Evolutionary conservation across 495 filamentous ascomycete species (phyloP).

Genomic region (Clavariopsis aquatica): DNA sequence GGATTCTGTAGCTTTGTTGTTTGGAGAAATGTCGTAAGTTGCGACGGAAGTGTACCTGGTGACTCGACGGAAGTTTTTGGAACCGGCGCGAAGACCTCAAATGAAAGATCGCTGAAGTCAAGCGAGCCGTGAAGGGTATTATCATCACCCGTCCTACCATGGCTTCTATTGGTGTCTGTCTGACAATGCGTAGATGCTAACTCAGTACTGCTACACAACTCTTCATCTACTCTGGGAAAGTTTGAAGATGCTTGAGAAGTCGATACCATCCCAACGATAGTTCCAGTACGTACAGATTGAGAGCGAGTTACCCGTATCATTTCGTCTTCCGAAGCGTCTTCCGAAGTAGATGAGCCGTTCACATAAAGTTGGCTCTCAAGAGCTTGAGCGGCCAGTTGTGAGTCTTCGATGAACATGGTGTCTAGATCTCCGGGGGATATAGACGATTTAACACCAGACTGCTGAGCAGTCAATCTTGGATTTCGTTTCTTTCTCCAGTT

Average conservation of each 20-base stretch:
- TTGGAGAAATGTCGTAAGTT: conserved; percentile 25
- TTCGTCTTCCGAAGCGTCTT: conserved; percentile 25
- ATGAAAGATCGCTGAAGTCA: conserved; percentile 16
- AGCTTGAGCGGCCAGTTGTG: conserved; percentile 40
- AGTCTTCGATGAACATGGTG: conserved; percentile 36
- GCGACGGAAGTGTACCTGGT: conserved; percentile 23
- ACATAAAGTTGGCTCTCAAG: conserved; percentile 41
- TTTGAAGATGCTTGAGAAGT: neutral
- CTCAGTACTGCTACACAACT: neutral
- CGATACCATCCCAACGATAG: neutral
- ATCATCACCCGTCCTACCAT: neutral
- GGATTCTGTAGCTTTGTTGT: conserved; percentile 21
- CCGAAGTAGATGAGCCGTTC: conserved; percentile 13
- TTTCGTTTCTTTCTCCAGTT: conserved; percentile 16
- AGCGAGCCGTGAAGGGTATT: neutral
- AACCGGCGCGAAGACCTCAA: conserved; percentile 21
- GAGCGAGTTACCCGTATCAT: neutral
- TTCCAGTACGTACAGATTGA: neutral
- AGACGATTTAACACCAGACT: neutral
- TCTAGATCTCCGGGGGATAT: neutral
- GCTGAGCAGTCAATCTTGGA: neutral
- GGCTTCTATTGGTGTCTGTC: neutral
- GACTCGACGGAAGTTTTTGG: conserved; percentile 11
- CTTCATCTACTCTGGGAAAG: neutral
- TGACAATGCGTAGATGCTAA: neutral